A percentile compares a stretch with the other conserved stretches of the same genome.
These are phyloP conservation scores for Aspergillus saccharolyticus DNA, from an alignment of 495 filamentous ascomycete genomes.

Conservation along the genomic window DNA sequence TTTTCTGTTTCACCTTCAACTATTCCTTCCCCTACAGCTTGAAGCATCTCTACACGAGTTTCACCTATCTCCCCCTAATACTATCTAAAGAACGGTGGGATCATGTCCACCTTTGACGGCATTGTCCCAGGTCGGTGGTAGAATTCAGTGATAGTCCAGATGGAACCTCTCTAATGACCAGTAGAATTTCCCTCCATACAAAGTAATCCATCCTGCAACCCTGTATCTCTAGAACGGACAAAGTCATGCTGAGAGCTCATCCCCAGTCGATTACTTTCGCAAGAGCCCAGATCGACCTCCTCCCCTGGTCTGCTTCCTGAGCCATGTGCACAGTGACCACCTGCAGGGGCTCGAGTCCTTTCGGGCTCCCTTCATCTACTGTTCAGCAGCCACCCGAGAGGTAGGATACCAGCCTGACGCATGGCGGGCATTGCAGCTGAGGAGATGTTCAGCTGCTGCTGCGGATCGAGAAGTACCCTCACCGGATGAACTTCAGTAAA, in stretches of 20 bases:
- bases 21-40: too few relatives aligned
- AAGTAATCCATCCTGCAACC: constrained; percentile 19
- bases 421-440: background rate
- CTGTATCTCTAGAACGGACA: background rate
- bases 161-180: constrained; percentile 10
- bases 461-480: constrained; percentile 67
- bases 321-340: constrained; percentile 92
- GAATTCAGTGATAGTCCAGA: background rate
- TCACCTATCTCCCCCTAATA: background rate
- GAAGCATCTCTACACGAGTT: too few relatives aligned
- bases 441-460: constrained; percentile 48
- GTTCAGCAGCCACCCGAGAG: constrained; percentile 77
- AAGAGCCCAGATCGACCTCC: constrained; percentile 46
- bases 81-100: background rate
- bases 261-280: constrained; percentile 79
- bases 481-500: constrained; percentile 71
- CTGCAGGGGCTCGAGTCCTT: constrained; percentile 75
- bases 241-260: background rate
- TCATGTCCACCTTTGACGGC: constrained; percentile 80
- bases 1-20: background rate
- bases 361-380: constrained; percentile 79
- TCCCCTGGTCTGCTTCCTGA: constrained; percentile 83
- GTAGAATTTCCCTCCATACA: constrained; percentile 40
- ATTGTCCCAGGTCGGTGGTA: constrained; percentile 49
- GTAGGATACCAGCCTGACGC: constrained; percentile 31